Evolutionary conservation across 106 monocot genomes (phyloP).

Genomic region (Ottelia alismoides): DNA sequence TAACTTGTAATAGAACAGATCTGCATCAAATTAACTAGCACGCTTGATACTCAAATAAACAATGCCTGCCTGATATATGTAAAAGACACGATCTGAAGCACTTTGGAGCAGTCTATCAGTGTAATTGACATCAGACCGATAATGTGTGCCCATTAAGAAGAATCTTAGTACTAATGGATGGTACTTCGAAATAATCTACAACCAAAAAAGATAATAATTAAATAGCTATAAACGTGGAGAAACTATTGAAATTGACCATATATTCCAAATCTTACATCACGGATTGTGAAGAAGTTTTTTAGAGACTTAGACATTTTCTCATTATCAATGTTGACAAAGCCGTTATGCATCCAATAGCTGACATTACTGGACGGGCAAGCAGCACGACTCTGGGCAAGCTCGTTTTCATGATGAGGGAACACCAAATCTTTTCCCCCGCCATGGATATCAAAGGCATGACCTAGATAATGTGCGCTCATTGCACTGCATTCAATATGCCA

Average conservation of each 20-base stretch:
- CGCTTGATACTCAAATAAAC: too few species aligned
- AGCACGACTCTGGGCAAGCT: conserved; percentile 86
- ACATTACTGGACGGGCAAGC: conserved; percentile 55
- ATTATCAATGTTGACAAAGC: conserved; percentile 85
- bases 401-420: conserved; percentile 97
- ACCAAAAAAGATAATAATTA: too few species aligned
- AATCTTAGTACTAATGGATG: conserved; percentile 88
- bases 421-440: conserved; percentile 92
- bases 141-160: conserved; percentile 82
- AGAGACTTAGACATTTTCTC: conserved; percentile 96
- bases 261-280: conserved; percentile 94
- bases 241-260: too few species aligned
- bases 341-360: conserved; percentile 97
- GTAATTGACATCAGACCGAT: too few species aligned
- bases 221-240: too few species aligned
- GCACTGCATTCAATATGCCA: conserved; percentile 99
- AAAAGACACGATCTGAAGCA: too few species aligned
- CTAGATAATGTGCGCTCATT: conserved; percentile 85
- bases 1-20: too few species aligned
- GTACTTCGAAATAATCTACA: conserved; percentile 66
- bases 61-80: too few species aligned
- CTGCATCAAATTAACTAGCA: too few species aligned
- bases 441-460: conserved; percentile 75
- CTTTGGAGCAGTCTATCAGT: too few species aligned
- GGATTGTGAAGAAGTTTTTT: conserved; percentile 89